Percentiles rank a stretch among this genome's conserved stretches.
Conservation (phyloP, 345 rosid genomes). For the Ceriops tagal region DNA sequence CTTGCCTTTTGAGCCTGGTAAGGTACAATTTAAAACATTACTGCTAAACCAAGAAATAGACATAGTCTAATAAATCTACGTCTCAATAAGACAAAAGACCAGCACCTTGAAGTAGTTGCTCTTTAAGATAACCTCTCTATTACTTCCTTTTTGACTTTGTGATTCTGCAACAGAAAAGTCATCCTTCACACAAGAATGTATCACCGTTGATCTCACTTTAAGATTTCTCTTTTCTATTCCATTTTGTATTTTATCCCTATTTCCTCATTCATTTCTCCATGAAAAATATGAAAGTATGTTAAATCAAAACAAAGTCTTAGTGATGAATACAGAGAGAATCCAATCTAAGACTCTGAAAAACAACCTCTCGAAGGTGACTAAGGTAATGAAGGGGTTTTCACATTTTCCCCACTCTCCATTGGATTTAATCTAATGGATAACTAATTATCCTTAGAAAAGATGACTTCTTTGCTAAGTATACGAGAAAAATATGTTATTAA, state of each 20-base stretch:
- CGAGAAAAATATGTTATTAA: slow-evolving; percentile 8
- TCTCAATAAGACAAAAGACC: not conserved
- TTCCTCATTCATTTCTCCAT: no score
- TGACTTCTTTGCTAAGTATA: slow-evolving; percentile 28
- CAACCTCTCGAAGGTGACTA: not conserved
- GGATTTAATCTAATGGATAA: slow-evolving; percentile 16
- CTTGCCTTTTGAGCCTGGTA: slow-evolving; percentile 80
- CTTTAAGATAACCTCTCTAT: slow-evolving; percentile 90
- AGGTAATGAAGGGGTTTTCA: slow-evolving; percentile 21
- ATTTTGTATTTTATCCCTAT: no score
- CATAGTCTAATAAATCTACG: no score
- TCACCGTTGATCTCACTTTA: not conserved
- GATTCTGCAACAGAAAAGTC: slow-evolving; percentile 47
- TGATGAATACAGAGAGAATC: no score
- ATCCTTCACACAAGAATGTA: slow-evolving; percentile 8
- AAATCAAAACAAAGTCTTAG: no score
- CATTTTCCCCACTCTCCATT: slow-evolving; percentile 30
- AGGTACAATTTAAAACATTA: not conserved
- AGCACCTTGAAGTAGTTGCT: slow-evolving; percentile 88
- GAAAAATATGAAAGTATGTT: no score
- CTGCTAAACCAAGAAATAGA: not conserved
- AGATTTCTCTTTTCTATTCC: no score
- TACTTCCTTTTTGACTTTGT: slow-evolving; percentile 79
- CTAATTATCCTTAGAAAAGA: slow-evolving; percentile 37
- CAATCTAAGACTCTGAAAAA: not conserved